phyloP scores from a whole-genome alignment of 371 early-diverging fungal genomes.

The Coemansia linderi region DNA sequence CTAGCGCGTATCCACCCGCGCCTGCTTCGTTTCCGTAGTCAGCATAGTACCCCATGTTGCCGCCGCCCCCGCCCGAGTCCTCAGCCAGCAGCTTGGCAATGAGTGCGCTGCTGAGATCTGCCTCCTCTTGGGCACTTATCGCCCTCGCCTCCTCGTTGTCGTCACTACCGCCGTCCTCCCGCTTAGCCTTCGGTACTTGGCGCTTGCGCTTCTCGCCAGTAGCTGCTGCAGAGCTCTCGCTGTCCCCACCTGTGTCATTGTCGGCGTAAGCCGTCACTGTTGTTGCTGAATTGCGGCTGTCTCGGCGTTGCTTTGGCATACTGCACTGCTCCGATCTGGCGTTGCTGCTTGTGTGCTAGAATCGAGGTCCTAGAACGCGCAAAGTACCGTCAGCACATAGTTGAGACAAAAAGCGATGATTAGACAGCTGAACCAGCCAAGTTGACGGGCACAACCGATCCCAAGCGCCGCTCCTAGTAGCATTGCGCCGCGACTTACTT shows the following conservation, averaged over 20 bases:
- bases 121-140: slow-evolving; percentile 68
- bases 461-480: too few relatives aligned
- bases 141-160: not conserved
- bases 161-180: not conserved
- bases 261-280: not conserved
- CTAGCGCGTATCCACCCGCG: slow-evolving; percentile 21
- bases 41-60: slow-evolving; percentile 41
- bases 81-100: slow-evolving; percentile 78
- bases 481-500: too few relatives aligned
- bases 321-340: not conserved
- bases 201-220: slow-evolving; percentile 12
- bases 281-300: slow-evolving; percentile 2
- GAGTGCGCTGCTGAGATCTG: slow-evolving; percentile 75
- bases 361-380: too few relatives aligned
- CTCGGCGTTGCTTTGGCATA: slow-evolving; percentile 5
- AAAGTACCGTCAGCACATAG: too few relatives aligned
- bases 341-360: not conserved
- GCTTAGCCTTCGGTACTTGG: not conserved
- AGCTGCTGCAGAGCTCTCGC: not conserved
- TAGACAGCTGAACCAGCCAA: too few relatives aligned
- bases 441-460: too few relatives aligned
- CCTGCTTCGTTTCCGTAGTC: slow-evolving; percentile 48
- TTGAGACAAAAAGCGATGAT: too few relatives aligned
- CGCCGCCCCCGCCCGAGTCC: slow-evolving; percentile 60
- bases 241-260: not conserved